Percentiles rank a stretch among this genome's conserved stretches.
Conservation (phyloP, 441 rosid genomes). For the Syzygium malaccense region DNA sequence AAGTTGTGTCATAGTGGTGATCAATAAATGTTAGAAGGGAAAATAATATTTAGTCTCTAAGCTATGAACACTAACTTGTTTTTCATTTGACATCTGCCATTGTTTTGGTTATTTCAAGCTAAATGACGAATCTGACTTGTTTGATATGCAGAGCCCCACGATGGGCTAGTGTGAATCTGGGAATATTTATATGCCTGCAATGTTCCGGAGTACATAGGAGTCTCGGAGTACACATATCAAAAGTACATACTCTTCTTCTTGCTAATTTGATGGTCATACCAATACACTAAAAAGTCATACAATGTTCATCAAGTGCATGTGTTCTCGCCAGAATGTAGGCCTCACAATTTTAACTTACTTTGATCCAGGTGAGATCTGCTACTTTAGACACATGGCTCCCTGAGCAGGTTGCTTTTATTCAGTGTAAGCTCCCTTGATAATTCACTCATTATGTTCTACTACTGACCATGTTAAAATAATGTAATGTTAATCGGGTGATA, state of each 20-base stretch:
- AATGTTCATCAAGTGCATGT: neutral
- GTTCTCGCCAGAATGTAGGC: neutral
- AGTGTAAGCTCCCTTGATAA: neutral
- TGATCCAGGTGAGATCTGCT: constrained; percentile 10
- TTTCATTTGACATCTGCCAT: neutral
- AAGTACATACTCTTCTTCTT: constrained; percentile 24
- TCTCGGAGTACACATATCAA: constrained; percentile 79
- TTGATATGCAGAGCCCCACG: constrained; percentile 36
- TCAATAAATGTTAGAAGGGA: neutral
- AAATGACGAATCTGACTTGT: neutral
- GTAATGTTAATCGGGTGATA: neutral
- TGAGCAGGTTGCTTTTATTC: constrained; percentile 7
- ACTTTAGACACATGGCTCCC: constrained; percentile 15
- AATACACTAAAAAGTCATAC: neutral
- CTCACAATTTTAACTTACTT: neutral
- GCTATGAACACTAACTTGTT: neutral
- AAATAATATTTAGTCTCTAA: neutral
- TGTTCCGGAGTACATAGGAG: constrained; percentile 79
- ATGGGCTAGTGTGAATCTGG: constrained; percentile 83
- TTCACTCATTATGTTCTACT: neutral
- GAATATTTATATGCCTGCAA: constrained; percentile 81
- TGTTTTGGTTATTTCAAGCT: neutral
- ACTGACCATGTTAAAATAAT: neutral
- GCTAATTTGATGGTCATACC: neutral
- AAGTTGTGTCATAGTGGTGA: neutral